Conservation (phyloP, 805 yeast genomes). For the Candida ovalis region DNA sequence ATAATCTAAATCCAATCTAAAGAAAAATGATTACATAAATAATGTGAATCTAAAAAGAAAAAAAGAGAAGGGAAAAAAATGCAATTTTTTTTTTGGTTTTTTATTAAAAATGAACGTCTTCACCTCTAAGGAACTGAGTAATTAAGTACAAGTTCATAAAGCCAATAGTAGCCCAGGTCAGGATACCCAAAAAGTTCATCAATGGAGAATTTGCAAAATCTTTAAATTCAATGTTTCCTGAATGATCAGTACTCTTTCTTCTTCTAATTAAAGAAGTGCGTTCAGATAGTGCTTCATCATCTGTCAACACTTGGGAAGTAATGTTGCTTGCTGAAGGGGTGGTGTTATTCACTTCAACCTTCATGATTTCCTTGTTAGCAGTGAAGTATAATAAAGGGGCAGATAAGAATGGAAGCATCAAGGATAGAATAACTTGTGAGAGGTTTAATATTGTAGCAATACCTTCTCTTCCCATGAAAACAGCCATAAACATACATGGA, state of each 20-base stretch:
- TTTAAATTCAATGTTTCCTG: conserved; percentile 28
- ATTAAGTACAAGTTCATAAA: conserved; percentile 62
- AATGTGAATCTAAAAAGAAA: background rate
- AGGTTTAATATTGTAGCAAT: conserved; percentile 69
- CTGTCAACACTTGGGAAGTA: background rate
- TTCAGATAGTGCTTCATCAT: background rate
- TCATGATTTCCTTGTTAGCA: conserved; percentile 65
- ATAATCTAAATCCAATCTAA: background rate
- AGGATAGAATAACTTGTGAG: conserved; percentile 81
- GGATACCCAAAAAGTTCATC: conserved; percentile 45
- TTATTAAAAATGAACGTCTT: conserved; percentile 30
- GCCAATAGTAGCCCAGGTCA: conserved; percentile 69
- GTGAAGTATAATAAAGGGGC: conserved; percentile 87
- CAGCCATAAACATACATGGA: conserved; percentile 74
- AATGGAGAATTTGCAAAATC: conserved; percentile 64
- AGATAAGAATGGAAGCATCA: conserved; percentile 76
- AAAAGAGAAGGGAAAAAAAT: no score
- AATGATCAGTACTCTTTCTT: conserved; percentile 13
- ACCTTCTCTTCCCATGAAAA: conserved; percentile 71
- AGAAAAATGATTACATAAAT: background rate
- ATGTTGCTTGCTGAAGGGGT: background rate
- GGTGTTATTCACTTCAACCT: conserved; percentile 36
- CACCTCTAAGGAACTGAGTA: conserved; percentile 30
- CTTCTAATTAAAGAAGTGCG: conserved; percentile 7
- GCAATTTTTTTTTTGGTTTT: background rate